Evolutionary conservation across 2,329 filamentous ascomycete species (phyloP).

Genomic region (Rutstroemia sp.): DNA sequence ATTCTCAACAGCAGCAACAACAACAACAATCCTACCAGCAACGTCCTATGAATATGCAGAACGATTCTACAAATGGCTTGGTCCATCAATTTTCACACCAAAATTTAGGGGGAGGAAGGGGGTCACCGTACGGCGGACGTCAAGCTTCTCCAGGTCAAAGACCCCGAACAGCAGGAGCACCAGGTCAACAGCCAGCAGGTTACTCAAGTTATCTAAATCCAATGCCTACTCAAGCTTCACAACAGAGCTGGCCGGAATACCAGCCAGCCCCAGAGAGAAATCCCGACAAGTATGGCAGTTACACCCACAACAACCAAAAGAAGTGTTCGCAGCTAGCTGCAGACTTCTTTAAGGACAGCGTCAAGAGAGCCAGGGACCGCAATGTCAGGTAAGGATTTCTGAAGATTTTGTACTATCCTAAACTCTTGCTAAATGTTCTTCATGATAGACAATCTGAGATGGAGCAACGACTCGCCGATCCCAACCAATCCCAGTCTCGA

Average conservation of each 20-base stretch:
- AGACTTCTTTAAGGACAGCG: slow-evolving; percentile 98
- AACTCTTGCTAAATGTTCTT: not conserved
- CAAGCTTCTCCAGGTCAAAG: slow-evolving; percentile 62
- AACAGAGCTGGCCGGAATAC: slow-evolving; percentile 60
- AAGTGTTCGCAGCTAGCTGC: slow-evolving; percentile 65
- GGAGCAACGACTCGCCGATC: slow-evolving; percentile 75
- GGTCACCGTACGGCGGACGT: slow-evolving; percentile 61
- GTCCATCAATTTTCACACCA: slow-evolving; percentile 97
- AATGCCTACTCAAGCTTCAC: slow-evolving; percentile 51
- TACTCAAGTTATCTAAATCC: slow-evolving; percentile 63
- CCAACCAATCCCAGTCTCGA: slow-evolving; percentile 63
- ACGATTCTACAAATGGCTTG: slow-evolving; percentile 82
- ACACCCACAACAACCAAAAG: slow-evolving; percentile 63
- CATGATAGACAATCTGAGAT: slow-evolving; percentile 74
- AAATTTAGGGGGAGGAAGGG: slow-evolving; percentile 72
- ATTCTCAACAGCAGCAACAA: slow-evolving; percentile 43
- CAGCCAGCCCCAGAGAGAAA: slow-evolving; percentile 76
- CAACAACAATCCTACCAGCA: slow-evolving; percentile 43
- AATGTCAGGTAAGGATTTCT: slow-evolving; percentile 68
- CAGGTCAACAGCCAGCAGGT: slow-evolving; percentile 45
- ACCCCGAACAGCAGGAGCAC: slow-evolving; percentile 74
- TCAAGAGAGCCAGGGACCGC: slow-evolving; percentile 88
- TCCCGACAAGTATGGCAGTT: slow-evolving; percentile 66
- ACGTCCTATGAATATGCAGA: slow-evolving; percentile 48
- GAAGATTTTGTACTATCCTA: not conserved